Evolutionary conservation across 306 rosid genomes (phyloP).

Genomic region (Cucumis cinereus): DNA sequence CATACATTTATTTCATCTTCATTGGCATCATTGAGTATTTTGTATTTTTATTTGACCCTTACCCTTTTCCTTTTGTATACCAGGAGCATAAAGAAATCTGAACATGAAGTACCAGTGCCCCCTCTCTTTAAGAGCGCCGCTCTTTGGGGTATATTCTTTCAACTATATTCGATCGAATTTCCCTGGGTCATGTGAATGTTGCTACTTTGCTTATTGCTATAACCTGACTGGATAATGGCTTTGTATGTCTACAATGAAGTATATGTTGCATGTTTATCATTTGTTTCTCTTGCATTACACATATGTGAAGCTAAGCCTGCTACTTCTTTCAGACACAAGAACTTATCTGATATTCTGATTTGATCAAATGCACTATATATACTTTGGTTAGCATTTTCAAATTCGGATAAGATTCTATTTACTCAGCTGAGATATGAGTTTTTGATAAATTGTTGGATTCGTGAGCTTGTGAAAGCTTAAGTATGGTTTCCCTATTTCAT

Average conservation of each 20-base stretch:
- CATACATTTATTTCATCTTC: neutral
- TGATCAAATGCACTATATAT: neutral
- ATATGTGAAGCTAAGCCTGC: neutral
- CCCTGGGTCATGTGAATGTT: neutral
- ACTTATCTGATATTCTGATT: neutral
- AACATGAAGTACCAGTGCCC: constrained; percentile 88
- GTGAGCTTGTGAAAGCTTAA: neutral
- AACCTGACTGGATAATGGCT: neutral
- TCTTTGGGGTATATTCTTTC: constrained; percentile 33
- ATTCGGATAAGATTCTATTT: neutral
- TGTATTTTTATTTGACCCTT: neutral
- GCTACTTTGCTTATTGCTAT: neutral
- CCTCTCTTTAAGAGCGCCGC: constrained; percentile 77
- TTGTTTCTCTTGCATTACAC: neutral
- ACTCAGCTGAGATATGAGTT: neutral
- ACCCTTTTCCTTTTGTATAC: neutral
- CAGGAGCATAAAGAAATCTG: constrained; percentile 89
- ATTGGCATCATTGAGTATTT: neutral
- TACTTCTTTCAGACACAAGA: neutral
- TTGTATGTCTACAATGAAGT: neutral
- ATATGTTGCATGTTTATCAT: neutral
- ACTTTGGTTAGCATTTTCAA: neutral
- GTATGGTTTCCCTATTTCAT: neutral
- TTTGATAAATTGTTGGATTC: neutral
- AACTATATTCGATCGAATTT: neutral